Evolutionary conservation across 2,329 filamentous ascomycete genomes (phyloP), one percentile per base, ranked within the genome.

Genomic region (Bipolaris sorokiniana): DNA sequence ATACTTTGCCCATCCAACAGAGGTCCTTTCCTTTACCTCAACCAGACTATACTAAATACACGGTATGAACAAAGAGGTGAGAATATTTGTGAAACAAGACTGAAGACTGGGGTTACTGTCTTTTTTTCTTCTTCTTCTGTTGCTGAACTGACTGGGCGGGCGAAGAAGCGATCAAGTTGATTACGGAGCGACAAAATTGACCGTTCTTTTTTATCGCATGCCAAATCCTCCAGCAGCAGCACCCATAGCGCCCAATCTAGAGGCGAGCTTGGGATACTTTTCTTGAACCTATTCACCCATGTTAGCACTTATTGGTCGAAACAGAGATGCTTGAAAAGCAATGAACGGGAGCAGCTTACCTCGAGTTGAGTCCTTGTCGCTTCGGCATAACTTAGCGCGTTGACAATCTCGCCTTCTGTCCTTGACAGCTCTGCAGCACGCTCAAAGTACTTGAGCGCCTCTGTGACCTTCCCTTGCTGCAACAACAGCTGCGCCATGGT

Each of bases 401-500:
- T 98, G 66, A 98, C 88, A 62, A 98, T 93, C 81, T 99, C 95
- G 58, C 90, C 91, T 72, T 97, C 94, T 33, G 95, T 99, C 69
- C 95, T 85, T 45, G 92, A 93, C 51, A 99, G 87, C 80, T 98
- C 93, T 26, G 94, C 95, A 1, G 95, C 95, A 59, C 92, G 90
- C 83, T 98, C 93, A 75, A 99, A 99, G 83, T 98, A 98, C 79
- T 90, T 92, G 65, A 99, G 87, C 0, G 95, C 95, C 62, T 97
- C 91, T 34, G 90, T 90, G 56, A 99, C 94, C 82, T 97, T 97
- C 78, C 95, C 95, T 82, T 98, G 95, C 78, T 99, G 95, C 34
- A 99, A 86, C 50, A 99, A 88, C 40, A 99, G 87, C 79, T 99
- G 95, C 10, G 95, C 95, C 92, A 99, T 97, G 52, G 95, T 99